These are phyloP conservation scores for Ilex asprella DNA, from an alignment of 257 asterid genomes.

Conservation along the genomic window DNA sequence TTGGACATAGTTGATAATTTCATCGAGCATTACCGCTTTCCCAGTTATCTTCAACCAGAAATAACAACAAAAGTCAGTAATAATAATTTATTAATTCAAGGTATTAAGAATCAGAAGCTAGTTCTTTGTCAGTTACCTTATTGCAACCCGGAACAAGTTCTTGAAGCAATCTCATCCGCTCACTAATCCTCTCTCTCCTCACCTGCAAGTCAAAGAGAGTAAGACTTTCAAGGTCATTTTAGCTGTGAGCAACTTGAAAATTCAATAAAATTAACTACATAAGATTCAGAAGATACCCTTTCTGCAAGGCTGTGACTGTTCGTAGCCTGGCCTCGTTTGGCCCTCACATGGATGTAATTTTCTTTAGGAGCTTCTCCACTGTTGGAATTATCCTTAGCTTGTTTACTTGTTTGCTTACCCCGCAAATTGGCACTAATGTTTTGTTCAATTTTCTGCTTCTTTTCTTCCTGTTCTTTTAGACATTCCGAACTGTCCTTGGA, in stretches of 20 bases:
- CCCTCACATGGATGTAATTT: constrained; percentile 76
- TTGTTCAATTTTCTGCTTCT: constrained; percentile 33
- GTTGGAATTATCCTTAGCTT: constrained; percentile 38
- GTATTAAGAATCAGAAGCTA: neutral
- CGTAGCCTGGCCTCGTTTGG: constrained; percentile 92
- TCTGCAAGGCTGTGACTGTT: constrained; percentile 97
- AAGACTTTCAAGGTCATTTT: constrained; percentile 4
- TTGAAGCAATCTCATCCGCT: constrained; percentile 91
- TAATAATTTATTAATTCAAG: neutral
- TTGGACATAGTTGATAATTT: constrained; percentile 93
- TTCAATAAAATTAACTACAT: neutral
- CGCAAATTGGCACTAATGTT: constrained; percentile 25
- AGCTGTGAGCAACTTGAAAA: neutral
- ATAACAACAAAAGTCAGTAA: constrained; percentile 7
- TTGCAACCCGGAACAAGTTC: constrained; percentile 96
- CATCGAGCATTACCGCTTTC: constrained; percentile 98
- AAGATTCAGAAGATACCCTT: constrained; percentile 43
- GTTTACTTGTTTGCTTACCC: constrained; percentile 45
- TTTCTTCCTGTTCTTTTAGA: constrained; percentile 42
- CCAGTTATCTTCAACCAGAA: constrained; percentile 60
- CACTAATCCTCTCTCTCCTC: constrained; percentile 87
- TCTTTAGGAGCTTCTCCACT: constrained; percentile 65
- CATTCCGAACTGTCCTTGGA: constrained; percentile 41
- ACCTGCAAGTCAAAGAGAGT: constrained; percentile 34
- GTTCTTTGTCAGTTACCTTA: constrained; percentile 40